Percentiles rank a stretch among this genome's conserved stretches.
Conservation (phyloP, 805 yeast species). For the Barnettozyma pratensis region DNA sequence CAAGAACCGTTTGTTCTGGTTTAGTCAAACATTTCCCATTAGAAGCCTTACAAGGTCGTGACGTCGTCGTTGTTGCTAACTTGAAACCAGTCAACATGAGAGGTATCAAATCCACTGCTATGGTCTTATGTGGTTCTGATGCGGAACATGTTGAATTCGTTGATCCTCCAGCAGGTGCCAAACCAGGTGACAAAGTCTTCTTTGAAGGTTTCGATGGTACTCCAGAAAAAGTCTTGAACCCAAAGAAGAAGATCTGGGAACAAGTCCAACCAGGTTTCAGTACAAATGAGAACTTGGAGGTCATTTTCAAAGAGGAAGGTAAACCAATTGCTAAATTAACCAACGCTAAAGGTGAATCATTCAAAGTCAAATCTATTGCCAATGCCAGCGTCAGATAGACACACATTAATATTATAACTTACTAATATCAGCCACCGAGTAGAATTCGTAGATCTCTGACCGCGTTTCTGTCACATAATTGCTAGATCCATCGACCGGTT, state of each 20-base stretch:
- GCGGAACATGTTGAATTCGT: constrained; percentile 84
- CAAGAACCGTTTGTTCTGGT: constrained; percentile 98
- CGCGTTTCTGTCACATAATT: too few species aligned
- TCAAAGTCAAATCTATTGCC: constrained; percentile 67
- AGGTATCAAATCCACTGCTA: constrained; percentile 91
- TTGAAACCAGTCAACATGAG: constrained; percentile 98
- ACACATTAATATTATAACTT: too few species aligned
- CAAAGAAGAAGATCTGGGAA: constrained; percentile 98
- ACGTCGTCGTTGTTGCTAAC: constrained; percentile 88
- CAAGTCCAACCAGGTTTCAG: constrained; percentile 86
- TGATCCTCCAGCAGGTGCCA: constrained; percentile 87
- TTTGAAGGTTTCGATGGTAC: constrained; percentile 86
- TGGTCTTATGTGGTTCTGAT: constrained; percentile 92
- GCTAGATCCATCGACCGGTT: too few species aligned
- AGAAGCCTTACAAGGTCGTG: constrained; percentile 94
- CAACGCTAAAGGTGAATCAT: constrained; percentile 71
- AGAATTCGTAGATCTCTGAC: too few species aligned
- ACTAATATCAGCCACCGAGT: too few species aligned
- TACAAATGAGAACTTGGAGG: constrained; percentile 71
- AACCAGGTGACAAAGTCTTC: constrained; percentile 95
- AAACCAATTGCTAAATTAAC: constrained; percentile 64
- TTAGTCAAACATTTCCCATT: constrained; percentile 82
- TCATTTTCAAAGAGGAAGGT: constrained; percentile 75
- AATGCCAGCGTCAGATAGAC: constrained; percentile 73
- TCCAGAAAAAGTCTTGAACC: constrained; percentile 90